Evolutionary conservation across 2,329 filamentous ascomycete genomes (phyloP), one percentile per base, ranked within the genome.

Genomic region (Trichoderma hamatum): DNA sequence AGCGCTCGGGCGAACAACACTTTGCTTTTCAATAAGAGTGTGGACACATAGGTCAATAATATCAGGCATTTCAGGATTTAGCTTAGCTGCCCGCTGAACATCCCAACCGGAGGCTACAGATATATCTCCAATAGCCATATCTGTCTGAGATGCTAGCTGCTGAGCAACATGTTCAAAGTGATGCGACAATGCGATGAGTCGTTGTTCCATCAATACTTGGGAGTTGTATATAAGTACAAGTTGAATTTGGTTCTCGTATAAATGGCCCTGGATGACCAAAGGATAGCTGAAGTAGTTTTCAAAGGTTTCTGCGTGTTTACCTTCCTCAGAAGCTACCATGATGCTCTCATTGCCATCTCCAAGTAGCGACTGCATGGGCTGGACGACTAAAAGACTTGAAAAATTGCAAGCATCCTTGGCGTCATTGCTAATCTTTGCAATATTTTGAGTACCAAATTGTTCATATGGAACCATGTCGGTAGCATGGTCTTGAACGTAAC

Each of bases 351-450:
- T 5, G 19, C 60, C 60, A 36, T 63, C 30, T 26, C 60, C 60
- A 14, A 63, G 43, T 10, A 61, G 32, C 39, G 46, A 60, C n/a
- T 63, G 61, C 52, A 65, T 55, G 30, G 70, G 70, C 39, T 71
- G 68, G 19, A 71, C 61, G 54, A 71, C 64, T 10, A 71, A 52
- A 9, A 71, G 24, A 61, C 63, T 69, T 5, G 56, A 65, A 36
- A 71, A 71, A 16, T 71, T 32, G 43, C 62, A 68, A 11, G 64
- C 59, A 14, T 67, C 64, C 30, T 65, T 59, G 5, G 72, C 67
- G 24, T 74, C 69, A 16, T 59, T 21, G 34, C 51, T 59, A 7
- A 69, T 16, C 24, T 32, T 68, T 21, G 55, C 26, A 13, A 60
- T 66, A 39, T 60, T 66, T 9, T 69, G 62, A 1, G 67, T 16